Base-by-base conservation (phyloP, 2,329 filamentous ascomycete genomes). In the Alternaria rosae region DNA sequence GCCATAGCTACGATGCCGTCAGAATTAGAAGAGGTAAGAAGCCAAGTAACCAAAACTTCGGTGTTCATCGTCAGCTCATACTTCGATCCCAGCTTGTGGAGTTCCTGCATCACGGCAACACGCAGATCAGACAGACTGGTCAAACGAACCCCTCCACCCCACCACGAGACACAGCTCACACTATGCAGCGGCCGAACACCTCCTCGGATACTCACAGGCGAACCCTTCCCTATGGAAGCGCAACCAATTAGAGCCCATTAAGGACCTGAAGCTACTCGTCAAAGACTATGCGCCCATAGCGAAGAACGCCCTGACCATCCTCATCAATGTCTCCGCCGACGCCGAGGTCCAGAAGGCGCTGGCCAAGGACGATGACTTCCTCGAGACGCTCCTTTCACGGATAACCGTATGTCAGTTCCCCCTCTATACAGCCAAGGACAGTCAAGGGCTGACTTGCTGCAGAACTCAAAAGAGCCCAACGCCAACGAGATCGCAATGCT, bases 81-180 rank as follows among this genome's bases (percentile, higher is more conserved):
- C 10, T 4, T 2, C 23, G 12, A 17, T 10, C 53, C n/a, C 50
- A 97, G 92, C 88, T 97, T 56, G 93, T 97, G 64, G 93, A 93
- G 78, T 97, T 98, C 81, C 91, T 98, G 62, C 91, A 92, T 80
- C 91, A 97, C 82, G 92, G 92, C 62, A 97, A 96, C 78, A 92
- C 93, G 43, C 92, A 97, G 78, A 93, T 98, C 67, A 89, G 95
- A 71, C 89, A 92, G 78, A 86, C 94, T 69, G 89, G 89, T 91
- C 82, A 71, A 80, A 54, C 57, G 56, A 57, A 20, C 71, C 69
- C 67, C 67, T 66, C 67, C 64, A 68, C 70, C 67, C 71, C 65
- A 59, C 69, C 59, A 65, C 43, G 28, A 62, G 20, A 58, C 58
- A 59, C 47, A 53, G 62, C 66, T 68, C 60, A 70, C 57, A 67